Evolutionary conservation across 2,329 filamentous ascomycete genomes (phyloP).

Genomic region (Pseudogymnoascus sp.): DNA sequence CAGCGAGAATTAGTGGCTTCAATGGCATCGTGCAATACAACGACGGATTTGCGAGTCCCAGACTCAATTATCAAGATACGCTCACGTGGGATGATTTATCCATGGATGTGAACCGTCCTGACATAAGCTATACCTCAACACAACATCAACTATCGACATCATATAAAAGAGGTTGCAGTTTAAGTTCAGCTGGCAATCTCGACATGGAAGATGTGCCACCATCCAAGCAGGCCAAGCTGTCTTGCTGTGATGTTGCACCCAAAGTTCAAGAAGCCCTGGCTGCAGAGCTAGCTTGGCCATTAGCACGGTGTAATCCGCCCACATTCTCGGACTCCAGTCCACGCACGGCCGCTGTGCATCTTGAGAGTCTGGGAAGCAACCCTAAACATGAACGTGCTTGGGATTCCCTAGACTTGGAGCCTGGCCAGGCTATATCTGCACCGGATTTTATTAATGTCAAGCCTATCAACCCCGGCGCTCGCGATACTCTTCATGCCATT

Average conservation of each 20-base stretch:
- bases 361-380: conserved; percentile 43
- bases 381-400: conserved; percentile 41
- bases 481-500: conserved; percentile 64
- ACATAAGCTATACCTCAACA: conserved; percentile 35
- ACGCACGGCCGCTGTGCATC: conserved; percentile 42
- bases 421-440: conserved; percentile 11
- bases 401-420: conserved; percentile 36
- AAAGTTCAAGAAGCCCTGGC: conserved; percentile 41
- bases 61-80: conserved; percentile 36
- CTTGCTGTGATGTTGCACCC: conserved; percentile 22
- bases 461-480: conserved; percentile 41
- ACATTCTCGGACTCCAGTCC: conserved; percentile 39
- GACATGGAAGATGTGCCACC: conserved; percentile 19
- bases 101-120: conserved; percentile 37
- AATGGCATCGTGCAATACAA: conserved; percentile 37
- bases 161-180: conserved; percentile 41
- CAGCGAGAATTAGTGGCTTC: conserved; percentile 29
- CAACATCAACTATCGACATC: conserved; percentile 30
- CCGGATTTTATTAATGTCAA: conserved; percentile 28
- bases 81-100: conserved; percentile 38
- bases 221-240: neutral
- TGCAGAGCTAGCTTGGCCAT: conserved; percentile 42
- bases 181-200: conserved; percentile 35
- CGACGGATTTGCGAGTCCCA: conserved; percentile 29
- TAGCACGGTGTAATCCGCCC: conserved; percentile 42